Evolutionary conservation across 2,329 filamentous ascomycete genomes (phyloP), one percentile per base, ranked within the genome.

Genomic region (Cladophialophora exuberans): DNA sequence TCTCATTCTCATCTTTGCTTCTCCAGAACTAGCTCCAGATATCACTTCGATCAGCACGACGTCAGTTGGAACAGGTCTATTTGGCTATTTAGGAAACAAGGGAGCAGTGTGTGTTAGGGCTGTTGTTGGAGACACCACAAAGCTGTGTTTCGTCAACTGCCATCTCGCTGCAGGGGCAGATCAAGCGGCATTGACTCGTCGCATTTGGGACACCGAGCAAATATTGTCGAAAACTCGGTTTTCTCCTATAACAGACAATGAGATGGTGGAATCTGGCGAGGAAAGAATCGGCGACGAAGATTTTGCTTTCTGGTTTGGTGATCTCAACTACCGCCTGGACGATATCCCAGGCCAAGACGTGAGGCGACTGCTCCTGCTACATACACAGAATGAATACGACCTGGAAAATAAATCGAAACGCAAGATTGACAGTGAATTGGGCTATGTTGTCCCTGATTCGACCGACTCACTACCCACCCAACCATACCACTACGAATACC

Each of bases 81-180:
- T 95, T 72, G 93, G 93, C 0, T 96, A 96, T 67, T 87, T 97
- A 76, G 94, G 94, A 7, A 99, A 99, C 71, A 99, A 99, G 70
- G 94, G 94, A 1, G 93, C 89, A 3, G 87, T 96, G 0, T 83
- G 87, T 2, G 88, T 88, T 3, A 83, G 93, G 17, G 76, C 99
- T 3, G 79, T 99, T 1, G 75, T 99, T 1, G 94, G 93, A 1
- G 94, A 97, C 70, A 91, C 91, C 0, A 97, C 94, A 0, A 83
- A 88, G 25, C 75, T 99, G 52, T 87, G 94, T 20, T 97, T 99
- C 69, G 79, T 97, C 62, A 96, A 99, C 70, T 90, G 84, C 53
- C 94, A 99, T 73, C 79, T 99, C 20, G 88, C 92, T 59, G 96
- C 93, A 49, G 94, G 94, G 23, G 83, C 85, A 6, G 90, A 96